Evolutionary conservation across 345 rosid genomes (phyloP), one percentile per base, ranked within the genome.

Genomic region (Adansonia digitata): DNA sequence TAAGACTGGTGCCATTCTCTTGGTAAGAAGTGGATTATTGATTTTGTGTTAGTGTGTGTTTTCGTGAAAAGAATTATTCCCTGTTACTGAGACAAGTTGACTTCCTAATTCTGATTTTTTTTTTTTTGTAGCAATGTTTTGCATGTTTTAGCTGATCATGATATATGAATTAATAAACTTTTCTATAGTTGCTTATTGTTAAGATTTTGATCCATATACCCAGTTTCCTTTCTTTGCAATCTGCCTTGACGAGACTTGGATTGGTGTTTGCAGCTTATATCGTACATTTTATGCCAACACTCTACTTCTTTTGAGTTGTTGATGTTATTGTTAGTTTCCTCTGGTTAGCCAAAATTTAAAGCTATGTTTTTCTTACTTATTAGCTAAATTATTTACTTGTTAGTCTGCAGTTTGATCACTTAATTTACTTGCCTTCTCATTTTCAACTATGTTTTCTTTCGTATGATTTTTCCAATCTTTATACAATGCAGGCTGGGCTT

Each of bases 1-100:
- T 69, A 93, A 92, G 86, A 95, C 98, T 72, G 99, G 99, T 72
- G 98, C 92, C 77, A 93, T 95, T 75, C 97, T 93, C 69, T 81
- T 95, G 94, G 98, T 93, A 88, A 87, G 84, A 72, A 73, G 68
- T 63, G 37, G 62, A 66, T 76, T 52, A 37, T 51, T 55, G 46
- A 39, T 20, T 42, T 75, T 61, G 53, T n/a, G 67, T 45, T 7
- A 27, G 5, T 49, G n/a, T 13, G 37, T 17, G 26, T 43, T 26
- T 24, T 15, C n/a, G 14, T 26, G 24, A n/a, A n/a, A 67, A 24
- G 51, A 13, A 13, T 40, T 27, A n/a, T 18, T 31, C 42, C 15
- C 1, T 69, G 40, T 69, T 27, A 27, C 12, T 9, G 31, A 26
- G 56, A 68, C 22, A 45, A 68, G 7, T 68, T 46, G 27, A 29